phyloP scores from a whole-genome alignment of 768 basidiomycete genomes.

The Termitomyces titanicus region DNA sequence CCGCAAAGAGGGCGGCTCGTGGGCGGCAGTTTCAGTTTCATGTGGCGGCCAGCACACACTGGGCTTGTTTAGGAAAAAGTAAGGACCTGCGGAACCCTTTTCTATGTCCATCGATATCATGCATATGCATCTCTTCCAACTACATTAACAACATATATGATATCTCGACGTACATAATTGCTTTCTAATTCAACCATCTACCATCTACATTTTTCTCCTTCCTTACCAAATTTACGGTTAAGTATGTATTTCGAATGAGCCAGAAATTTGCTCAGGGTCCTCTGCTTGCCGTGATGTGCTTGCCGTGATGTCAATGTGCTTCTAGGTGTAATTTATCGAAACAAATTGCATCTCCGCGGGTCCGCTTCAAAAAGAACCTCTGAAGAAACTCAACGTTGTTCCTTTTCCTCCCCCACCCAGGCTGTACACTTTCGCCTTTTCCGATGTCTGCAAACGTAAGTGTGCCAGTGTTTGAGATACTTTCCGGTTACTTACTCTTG shows the following conservation, averaged over 20 bases:
- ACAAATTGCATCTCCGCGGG: neutral
- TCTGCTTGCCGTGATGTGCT: no score
- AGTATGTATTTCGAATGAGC: no score
- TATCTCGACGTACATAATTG: neutral
- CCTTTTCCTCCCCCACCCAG: neutral
- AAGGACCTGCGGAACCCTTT: constrained; percentile 4
- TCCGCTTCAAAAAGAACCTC: neutral
- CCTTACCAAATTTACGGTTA: neutral
- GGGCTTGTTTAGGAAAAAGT: constrained; percentile 67
- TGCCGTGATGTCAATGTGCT: neutral
- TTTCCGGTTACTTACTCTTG: constrained; percentile 8
- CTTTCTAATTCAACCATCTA: neutral
- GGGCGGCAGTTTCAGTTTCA: constrained; percentile 60
- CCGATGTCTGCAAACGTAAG: constrained; percentile 10
- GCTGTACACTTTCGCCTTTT: neutral
- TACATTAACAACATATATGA: no score
- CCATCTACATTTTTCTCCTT: neutral
- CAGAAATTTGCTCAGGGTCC: no score
- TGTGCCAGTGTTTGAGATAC: constrained; percentile 7
- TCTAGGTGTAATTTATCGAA: neutral
- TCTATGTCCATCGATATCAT: neutral
- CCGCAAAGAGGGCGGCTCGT: constrained; percentile 66
- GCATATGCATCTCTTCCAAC: neutral
- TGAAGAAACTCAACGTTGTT: neutral
- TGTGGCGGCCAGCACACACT: constrained; percentile 82